These are phyloP conservation scores for Zarea fungicola DNA, from an alignment of 2,329 filamentous ascomycete genomes.

Conservation along the genomic window DNA sequence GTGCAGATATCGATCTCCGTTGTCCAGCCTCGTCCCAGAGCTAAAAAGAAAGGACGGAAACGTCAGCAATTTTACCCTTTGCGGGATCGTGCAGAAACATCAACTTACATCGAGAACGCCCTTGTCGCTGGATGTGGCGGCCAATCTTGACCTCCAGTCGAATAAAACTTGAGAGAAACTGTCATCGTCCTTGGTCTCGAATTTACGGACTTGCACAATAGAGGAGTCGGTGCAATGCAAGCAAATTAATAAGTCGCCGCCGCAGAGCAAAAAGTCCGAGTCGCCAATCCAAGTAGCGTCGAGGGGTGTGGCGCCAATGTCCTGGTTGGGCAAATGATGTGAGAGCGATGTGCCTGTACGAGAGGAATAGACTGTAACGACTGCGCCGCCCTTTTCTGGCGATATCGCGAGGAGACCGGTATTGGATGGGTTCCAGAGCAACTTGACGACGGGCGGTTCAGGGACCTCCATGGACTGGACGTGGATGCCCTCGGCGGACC, in stretches of 20 bases:
- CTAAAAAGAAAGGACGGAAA: no score
- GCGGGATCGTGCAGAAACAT: not conserved
- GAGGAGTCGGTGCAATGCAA: conserved; percentile 42
- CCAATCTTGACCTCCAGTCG: conserved; percentile 47
- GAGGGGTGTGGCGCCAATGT: conserved; percentile 45
- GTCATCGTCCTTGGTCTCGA: conserved; percentile 49
- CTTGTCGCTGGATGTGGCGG: conserved; percentile 55
- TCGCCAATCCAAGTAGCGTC: conserved; percentile 58
- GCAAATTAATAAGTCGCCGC: conserved; percentile 48
- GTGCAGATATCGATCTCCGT: conserved; percentile 51
- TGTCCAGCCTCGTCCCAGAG: conserved; percentile 52
- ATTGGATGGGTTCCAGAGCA: conserved; percentile 55
- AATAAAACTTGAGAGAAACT: conserved; percentile 51
- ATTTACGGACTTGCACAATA: conserved; percentile 43
- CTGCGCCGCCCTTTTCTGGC: conserved; percentile 47
- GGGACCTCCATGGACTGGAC: conserved; percentile 51
- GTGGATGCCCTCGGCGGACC: conserved; percentile 47
- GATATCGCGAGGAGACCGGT: conserved; percentile 53
- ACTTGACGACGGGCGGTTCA: conserved; percentile 57
- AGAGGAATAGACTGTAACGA: conserved; percentile 51
- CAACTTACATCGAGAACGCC: conserved; percentile 56
- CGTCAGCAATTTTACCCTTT: no score
- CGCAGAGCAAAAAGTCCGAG: conserved; percentile 53
- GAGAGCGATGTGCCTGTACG: conserved; percentile 39
- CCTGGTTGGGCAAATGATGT: conserved; percentile 44